Evolutionary conservation across 208 protist genomes (phyloP).

Genomic region (Vickermania ingenoplastis): DNA sequence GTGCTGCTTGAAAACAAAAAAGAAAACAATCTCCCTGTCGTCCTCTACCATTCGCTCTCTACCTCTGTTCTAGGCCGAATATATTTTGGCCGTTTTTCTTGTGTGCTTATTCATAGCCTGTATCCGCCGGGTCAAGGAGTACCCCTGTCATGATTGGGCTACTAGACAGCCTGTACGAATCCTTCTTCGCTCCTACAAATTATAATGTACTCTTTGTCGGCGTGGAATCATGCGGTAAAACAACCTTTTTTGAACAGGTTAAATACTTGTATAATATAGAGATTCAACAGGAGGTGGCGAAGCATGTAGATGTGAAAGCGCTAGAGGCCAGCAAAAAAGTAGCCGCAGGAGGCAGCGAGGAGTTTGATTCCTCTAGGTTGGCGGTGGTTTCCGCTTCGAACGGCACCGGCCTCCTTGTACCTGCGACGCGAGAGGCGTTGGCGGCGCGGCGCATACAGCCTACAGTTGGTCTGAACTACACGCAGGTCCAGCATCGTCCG

Average conservation of each 20-base stretch:
- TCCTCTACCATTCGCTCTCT: no score
- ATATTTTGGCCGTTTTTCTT: no score
- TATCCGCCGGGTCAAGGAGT: no score
- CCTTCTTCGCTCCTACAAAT: constrained; percentile 71
- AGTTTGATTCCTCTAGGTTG: not conserved
- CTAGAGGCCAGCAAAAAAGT: not conserved
- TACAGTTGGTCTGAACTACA: constrained; percentile 97
- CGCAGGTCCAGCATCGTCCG: constrained; percentile 78
- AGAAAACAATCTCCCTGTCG: no score
- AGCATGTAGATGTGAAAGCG: constrained; percentile 39
- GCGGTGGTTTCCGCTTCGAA: not conserved
- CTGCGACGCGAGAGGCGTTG: constrained; percentile 23
- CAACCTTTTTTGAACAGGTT: constrained; percentile 97
- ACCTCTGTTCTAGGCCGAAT: no score
- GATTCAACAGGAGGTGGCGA: constrained; percentile 24
- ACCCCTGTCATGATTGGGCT: not conserved
- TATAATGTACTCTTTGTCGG: constrained; percentile 91
- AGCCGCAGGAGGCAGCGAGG: not conserved
- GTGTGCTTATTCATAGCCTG: no score
- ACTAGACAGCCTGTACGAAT: constrained; percentile 39
- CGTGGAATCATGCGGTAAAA: constrained; percentile 95
- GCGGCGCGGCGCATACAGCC: constrained; percentile 89
- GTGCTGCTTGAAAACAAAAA: no score
- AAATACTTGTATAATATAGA: constrained; percentile 72
- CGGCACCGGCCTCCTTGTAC: constrained; percentile 13